phyloP scores from a whole-genome alignment of 1,284 basidiomycete species.

The Tylopilus orsonianus region DNA sequence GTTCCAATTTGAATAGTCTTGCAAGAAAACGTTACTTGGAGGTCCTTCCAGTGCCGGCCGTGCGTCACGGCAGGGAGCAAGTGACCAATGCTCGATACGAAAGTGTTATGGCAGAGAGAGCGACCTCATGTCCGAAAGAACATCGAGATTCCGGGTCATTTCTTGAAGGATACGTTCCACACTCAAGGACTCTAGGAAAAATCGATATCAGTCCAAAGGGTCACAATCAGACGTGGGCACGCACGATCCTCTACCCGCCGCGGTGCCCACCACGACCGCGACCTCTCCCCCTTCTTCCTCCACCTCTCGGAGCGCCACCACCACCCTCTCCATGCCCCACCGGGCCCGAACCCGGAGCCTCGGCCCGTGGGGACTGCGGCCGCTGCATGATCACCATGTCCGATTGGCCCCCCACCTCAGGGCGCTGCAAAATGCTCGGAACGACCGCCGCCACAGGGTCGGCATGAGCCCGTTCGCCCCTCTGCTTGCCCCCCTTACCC shows the following conservation, averaged over 20 bases:
- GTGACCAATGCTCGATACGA: too few species aligned
- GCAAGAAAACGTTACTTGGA: neutral
- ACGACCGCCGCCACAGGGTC: constrained; percentile 5
- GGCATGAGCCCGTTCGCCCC: constrained; percentile 8
- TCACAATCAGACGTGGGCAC: neutral
- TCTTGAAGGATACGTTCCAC: too few species aligned
- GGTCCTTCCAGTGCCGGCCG: neutral
- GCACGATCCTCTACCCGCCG: constrained; percentile 17
- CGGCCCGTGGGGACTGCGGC: constrained; percentile 15
- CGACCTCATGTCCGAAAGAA: too few species aligned
- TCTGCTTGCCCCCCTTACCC: constrained; percentile 27
- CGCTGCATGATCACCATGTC: constrained; percentile 16
- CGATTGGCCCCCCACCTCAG: constrained; percentile 22
- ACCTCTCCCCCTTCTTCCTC: constrained; percentile 11
- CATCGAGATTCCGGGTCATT: too few species aligned
- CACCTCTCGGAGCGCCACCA: neutral
- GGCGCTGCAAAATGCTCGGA: constrained; percentile 39
- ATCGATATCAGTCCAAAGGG: neutral
- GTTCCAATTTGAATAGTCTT: neutral
- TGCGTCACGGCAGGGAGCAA: neutral
- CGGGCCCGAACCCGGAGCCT: neutral
- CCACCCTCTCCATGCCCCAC: constrained; percentile 2
- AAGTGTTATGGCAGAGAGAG: too few species aligned
- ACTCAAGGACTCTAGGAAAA: neutral
- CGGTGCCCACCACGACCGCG: constrained; percentile 23